Percentiles rank a stretch among this genome's conserved stretches.
Conservation (phyloP, 1,139 yeast species). For the Yamadazyma blattariae region DNA sequence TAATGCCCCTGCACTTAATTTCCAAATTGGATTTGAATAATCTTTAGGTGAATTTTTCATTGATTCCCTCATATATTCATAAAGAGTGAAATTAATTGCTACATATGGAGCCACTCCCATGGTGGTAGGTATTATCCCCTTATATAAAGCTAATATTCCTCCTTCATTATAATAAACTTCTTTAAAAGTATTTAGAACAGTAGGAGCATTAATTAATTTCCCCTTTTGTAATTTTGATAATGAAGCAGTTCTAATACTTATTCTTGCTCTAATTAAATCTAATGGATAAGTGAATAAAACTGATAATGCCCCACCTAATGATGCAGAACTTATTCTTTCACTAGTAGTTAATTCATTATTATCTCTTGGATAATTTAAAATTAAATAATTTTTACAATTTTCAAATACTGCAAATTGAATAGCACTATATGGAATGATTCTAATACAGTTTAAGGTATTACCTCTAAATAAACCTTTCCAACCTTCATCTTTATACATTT, state of each 20-base stretch:
- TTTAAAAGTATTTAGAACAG: slow-evolving; percentile 57
- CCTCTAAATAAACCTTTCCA: slow-evolving; percentile 87
- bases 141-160: slow-evolving; percentile 71
- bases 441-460: slow-evolving; percentile 81
- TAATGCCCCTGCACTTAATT: slow-evolving; percentile 77
- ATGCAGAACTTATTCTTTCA: slow-evolving; percentile 74
- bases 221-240: slow-evolving; percentile 50
- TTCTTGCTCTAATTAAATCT: slow-evolving; percentile 85
- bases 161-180: slow-evolving; percentile 76
- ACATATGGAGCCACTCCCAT: slow-evolving; percentile 96
- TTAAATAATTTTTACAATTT: slow-evolving; percentile 52
- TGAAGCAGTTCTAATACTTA: slow-evolving; percentile 86
- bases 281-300: slow-evolving; percentile 88
- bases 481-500: slow-evolving; percentile 89
- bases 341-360: slow-evolving; percentile 36
- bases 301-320: slow-evolving; percentile 75
- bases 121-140: slow-evolving; percentile 86
- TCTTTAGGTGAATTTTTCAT: slow-evolving; percentile 36
- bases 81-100: slow-evolving; percentile 86
- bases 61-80: slow-evolving; percentile 72
- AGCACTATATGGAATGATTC: slow-evolving; percentile 93
- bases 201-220: slow-evolving; percentile 55
- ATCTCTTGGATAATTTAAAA: slow-evolving; percentile 23
- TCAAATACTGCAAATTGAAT: slow-evolving; percentile 91
- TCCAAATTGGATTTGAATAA: slow-evolving; percentile 49